phyloP scores from a whole-genome alignment of 2,329 filamentous ascomycete genomes.

The Lachnellula occidentalis region DNA sequence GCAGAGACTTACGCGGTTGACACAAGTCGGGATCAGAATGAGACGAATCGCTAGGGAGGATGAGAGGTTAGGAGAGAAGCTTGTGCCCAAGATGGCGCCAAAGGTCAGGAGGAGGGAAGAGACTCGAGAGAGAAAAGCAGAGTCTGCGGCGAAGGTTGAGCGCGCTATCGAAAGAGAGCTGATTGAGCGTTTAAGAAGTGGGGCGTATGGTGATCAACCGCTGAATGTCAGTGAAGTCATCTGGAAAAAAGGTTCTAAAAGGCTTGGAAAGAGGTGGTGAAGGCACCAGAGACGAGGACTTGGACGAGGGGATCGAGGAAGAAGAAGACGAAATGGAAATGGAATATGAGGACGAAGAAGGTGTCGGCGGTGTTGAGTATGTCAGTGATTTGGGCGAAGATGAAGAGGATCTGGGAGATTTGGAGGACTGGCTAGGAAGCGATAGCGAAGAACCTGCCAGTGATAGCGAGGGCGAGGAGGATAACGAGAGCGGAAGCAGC shows the following conservation, averaged over 20 bases:
- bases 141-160: constrained; percentile 88
- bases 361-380: constrained; percentile 77
- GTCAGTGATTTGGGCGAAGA: constrained; percentile 86
- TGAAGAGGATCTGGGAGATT: constrained; percentile 70
- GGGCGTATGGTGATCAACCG: constrained; percentile 90
- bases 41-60: constrained; percentile 82
- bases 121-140: constrained; percentile 70
- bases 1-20: constrained; percentile 85
- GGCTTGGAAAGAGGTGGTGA: constrained; percentile 85
- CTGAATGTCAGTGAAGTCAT: constrained; percentile 92
- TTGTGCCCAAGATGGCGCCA: constrained; percentile 84
- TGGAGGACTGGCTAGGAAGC: constrained; percentile 88
- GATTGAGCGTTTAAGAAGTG: constrained; percentile 82
- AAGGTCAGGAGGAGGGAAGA: constrained; percentile 77
- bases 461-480: constrained; percentile 41
- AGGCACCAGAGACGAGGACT: constrained; percentile 75
- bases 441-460: constrained; percentile 48
- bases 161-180: constrained; percentile 92
- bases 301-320: constrained; percentile 81
- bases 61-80: constrained; percentile 77
- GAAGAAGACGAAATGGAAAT: constrained; percentile 63
- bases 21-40: constrained; percentile 81
- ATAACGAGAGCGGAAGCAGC: constrained; percentile 42
- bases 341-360: constrained; percentile 57
- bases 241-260: constrained; percentile 95